Percentiles rank a stretch among this genome's conserved stretches.
Conservation (phyloP, 2,329 filamentous ascomycete genomes). For the Fusarium paranaense region DNA sequence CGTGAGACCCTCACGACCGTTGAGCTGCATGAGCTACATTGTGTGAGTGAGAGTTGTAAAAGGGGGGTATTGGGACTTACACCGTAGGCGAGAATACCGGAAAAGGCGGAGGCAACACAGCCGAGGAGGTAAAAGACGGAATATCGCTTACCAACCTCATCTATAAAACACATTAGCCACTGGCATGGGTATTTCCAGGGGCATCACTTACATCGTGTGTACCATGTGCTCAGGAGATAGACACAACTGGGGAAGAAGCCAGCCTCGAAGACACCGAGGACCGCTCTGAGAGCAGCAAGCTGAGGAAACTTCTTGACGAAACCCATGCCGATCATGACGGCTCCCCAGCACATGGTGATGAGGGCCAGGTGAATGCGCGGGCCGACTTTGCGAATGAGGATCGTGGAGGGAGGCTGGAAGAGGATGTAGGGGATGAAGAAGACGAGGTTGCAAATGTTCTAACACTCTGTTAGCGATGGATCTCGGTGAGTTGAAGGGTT, state of each 20-base stretch:
- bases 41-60: neutral
- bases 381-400: constrained; percentile 75
- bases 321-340: constrained; percentile 73
- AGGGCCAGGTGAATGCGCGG: constrained; percentile 66
- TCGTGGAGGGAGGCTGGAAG: constrained; percentile 78
- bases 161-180: constrained; percentile 46
- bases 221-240: constrained; percentile 81
- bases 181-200: rapidly evolving
- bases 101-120: constrained; percentile 72
- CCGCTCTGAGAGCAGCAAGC: constrained; percentile 65
- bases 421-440: constrained; percentile 81
- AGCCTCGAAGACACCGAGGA: constrained; percentile 75
- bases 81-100: constrained; percentile 77
- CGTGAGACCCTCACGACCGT: constrained; percentile 63
- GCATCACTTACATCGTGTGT: constrained; percentile 67
- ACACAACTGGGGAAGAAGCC: constrained; percentile 79
- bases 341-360: constrained; percentile 71
- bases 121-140: constrained; percentile 77
- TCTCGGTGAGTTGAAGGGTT: rapidly evolving
- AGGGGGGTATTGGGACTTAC: constrained; percentile 53
- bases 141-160: constrained; percentile 77
- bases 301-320: constrained; percentile 65
- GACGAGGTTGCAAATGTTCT: constrained; percentile 75
- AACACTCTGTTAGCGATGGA: neutral
- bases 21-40: constrained; percentile 68